Conservation (phyloP, 192 early-diverging fungal species). For the Coemansia sp. region DNA sequence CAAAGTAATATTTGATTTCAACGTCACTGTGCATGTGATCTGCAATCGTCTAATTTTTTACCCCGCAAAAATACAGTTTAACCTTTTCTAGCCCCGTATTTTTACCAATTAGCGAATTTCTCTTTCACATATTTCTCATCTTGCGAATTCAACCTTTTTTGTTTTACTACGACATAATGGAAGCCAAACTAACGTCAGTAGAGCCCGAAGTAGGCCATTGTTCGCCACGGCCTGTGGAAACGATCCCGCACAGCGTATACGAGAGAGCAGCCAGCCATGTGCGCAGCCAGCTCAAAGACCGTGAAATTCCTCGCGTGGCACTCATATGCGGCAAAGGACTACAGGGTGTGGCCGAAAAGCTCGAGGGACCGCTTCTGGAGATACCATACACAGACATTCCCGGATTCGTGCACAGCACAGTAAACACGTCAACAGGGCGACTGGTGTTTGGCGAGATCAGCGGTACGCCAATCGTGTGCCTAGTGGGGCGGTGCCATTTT, state of each 20-base stretch:
- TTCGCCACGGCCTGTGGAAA: conserved; percentile 39
- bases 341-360: conserved; percentile 70
- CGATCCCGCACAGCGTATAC: conserved; percentile 54
- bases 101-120: no score
- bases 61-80: background rate
- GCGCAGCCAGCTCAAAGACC: conserved; percentile 34
- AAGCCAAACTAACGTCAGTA: background rate
- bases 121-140: no score
- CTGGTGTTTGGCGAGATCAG: conserved; percentile 83
- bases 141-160: no score
- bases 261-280: conserved; percentile 52
- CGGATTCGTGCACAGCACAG: conserved; percentile 73
- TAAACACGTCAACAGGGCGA: conserved; percentile 32
- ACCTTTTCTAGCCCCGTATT: background rate
- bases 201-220: background rate
- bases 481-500: conserved; percentile 87
- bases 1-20: background rate
- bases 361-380: conserved; percentile 59
- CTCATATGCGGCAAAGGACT: conserved; percentile 85
- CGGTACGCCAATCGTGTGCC: conserved; percentile 69
- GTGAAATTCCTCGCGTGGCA: conserved; percentile 60
- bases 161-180: background rate
- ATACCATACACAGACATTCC: conserved; percentile 81
- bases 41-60: background rate
- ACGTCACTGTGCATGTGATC: background rate